phyloP scores from a whole-genome alignment of 2,329 filamentous ascomycete species.

The Phymatotrichopsis omnivora region DNA sequence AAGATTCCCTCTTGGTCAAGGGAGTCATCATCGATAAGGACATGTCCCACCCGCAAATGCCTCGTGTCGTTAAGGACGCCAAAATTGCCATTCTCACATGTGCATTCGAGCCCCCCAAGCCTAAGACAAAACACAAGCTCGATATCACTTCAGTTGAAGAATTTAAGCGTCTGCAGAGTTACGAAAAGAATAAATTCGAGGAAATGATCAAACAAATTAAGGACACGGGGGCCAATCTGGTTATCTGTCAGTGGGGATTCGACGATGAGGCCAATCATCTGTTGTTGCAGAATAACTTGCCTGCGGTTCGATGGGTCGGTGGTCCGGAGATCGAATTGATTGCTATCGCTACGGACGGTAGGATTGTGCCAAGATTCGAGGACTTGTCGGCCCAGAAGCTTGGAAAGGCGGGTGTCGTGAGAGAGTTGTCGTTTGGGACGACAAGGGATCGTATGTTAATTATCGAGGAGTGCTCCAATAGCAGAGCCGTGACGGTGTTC shows the following conservation, averaged over 20 bases:
- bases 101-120: conserved; percentile 96
- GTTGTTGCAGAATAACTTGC: conserved; percentile 87
- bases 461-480: conserved; percentile 98
- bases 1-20: conserved; percentile 90
- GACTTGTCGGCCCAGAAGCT: conserved; percentile 87
- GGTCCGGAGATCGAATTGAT: conserved; percentile 97
- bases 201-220: conserved; percentile 99
- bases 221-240: conserved; percentile 89
- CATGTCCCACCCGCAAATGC: conserved; percentile 99
- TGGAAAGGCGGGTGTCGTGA: conserved; percentile 76
- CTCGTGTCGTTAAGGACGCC: conserved; percentile 83
- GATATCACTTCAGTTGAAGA: conserved; percentile 96
- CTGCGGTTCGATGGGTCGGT: conserved; percentile 94
- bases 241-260: conserved; percentile 99
- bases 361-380: conserved; percentile 95
- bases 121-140: conserved; percentile 98
- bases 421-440: conserved; percentile 93
- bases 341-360: conserved; percentile 94
- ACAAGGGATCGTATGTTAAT: conserved; percentile 99
- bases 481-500: conserved; percentile 89
- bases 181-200: conserved; percentile 90
- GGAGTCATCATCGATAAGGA: conserved; percentile 99
- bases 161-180: conserved; percentile 94
- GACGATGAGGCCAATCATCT: conserved; percentile 98
- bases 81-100: conserved; percentile 97